Conservation (phyloP, 805 yeast species). For the Spathaspora sp. region DNA sequence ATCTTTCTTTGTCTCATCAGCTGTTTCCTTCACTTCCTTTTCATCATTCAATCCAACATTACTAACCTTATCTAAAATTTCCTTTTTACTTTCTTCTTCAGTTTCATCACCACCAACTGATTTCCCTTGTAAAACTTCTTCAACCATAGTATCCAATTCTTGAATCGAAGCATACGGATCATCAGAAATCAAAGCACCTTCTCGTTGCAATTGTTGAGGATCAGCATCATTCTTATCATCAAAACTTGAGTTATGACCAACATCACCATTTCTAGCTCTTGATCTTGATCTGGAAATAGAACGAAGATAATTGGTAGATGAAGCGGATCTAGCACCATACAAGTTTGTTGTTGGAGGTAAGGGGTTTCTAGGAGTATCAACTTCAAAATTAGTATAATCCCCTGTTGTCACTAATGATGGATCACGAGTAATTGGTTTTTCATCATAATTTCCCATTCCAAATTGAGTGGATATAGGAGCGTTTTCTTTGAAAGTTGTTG, state of each 20-base stretch:
- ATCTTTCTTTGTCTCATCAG: not conserved
- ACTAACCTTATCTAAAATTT: not conserved
- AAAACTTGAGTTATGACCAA: slow-evolving; percentile 10
- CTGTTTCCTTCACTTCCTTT: not conserved
- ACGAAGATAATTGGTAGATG: slow-evolving; percentile 56
- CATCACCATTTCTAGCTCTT: slow-evolving; percentile 25
- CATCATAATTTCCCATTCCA: slow-evolving; percentile 10
- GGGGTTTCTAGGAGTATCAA: slow-evolving; percentile 25
- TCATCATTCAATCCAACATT: not conserved
- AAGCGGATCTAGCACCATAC: slow-evolving; percentile 32
- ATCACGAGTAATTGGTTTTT: slow-evolving; percentile 20
- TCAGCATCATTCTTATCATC: slow-evolving; percentile 29
- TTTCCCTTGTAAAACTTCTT: slow-evolving; percentile 31
- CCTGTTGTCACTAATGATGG: slow-evolving; percentile 43
- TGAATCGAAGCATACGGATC: slow-evolving; percentile 47
- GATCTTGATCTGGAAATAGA: slow-evolving; percentile 65
- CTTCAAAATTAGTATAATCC: slow-evolving; percentile 44
- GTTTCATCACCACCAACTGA: slow-evolving; percentile 1
- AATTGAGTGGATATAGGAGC: not conserved
- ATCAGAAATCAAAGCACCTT: slow-evolving; percentile 54
- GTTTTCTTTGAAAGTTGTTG: not conserved
- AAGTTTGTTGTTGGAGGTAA: slow-evolving; percentile 11
- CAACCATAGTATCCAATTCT: slow-evolving; percentile 48
- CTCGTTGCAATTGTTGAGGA: slow-evolving; percentile 42
- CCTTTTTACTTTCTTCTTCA: not conserved